phyloP scores from a whole-genome alignment of 1,284 basidiomycete genomes.

The Rhodotorula sp. region DNA sequence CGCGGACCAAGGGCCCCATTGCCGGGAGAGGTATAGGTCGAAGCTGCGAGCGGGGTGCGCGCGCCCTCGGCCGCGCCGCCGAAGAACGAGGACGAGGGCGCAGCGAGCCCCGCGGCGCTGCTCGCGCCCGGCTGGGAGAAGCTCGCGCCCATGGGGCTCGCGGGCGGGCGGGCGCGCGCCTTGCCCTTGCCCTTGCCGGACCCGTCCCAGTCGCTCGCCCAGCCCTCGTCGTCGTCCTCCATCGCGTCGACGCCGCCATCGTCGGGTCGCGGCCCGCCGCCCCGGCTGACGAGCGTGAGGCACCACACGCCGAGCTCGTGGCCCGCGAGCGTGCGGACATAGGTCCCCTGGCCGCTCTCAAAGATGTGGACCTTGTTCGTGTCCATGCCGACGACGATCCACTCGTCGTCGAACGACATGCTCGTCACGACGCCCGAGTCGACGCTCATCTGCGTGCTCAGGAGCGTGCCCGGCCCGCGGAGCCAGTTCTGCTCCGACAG shows the following conservation, averaged over 20 bases:
- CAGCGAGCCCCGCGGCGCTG: background rate
- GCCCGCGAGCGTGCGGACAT: constrained; percentile 74
- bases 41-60: constrained; percentile 15
- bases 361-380: constrained; percentile 87
- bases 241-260: constrained; percentile 1
- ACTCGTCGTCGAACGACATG: constrained; percentile 78
- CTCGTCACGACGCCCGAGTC: constrained; percentile 81
- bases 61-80: background rate
- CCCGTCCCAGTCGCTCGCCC: background rate
- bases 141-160: background rate
- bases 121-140: constrained; percentile 7
- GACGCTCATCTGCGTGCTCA: constrained; percentile 71
- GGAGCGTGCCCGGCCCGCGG: constrained; percentile 67
- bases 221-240: constrained; percentile 2
- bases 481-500: constrained; percentile 84
- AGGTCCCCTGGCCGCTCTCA: constrained; percentile 74
- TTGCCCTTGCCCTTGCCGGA: background rate
- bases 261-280: constrained; percentile 31
- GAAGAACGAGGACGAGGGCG: background rate
- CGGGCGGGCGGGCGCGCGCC: background rate
- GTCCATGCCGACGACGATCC: constrained; percentile 87
- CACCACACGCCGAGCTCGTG: constrained; percentile 91
- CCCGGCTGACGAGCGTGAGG: constrained; percentile 64
- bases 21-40: constrained; percentile 9
- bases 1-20: background rate